These are phyloP conservation scores for Trifolium pratense DNA, from an alignment of 306 rosid species.

Conservation along the genomic window DNA sequence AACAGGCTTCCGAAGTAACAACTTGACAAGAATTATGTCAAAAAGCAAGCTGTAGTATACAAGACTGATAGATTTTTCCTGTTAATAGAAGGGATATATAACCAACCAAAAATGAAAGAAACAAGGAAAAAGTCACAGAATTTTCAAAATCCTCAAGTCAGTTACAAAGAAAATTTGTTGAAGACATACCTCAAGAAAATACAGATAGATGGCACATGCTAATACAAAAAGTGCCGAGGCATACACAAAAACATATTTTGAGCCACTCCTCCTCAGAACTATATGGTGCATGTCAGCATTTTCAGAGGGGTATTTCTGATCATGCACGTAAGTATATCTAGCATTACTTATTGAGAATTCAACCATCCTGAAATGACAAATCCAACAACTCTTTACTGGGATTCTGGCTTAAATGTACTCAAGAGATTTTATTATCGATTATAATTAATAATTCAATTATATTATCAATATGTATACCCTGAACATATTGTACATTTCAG, in stretches of 20 bases:
- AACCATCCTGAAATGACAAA: slow-evolving; percentile 54
- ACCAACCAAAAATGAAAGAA: slow-evolving; percentile 9
- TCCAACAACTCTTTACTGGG: slow-evolving; percentile 35
- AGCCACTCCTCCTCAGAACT: slow-evolving; percentile 51
- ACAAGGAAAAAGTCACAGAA: background rate
- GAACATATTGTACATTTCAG: too few relatives aligned
- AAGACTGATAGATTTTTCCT: slow-evolving; percentile 59
- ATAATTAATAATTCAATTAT: too few relatives aligned
- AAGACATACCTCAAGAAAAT: slow-evolving; percentile 53
- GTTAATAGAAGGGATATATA: slow-evolving; percentile 34
- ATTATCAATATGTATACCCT: too few relatives aligned
- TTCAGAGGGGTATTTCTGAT: slow-evolving; percentile 58
- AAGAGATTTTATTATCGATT: background rate
- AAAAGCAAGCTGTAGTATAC: slow-evolving; percentile 67
- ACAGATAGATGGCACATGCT: slow-evolving; percentile 55
- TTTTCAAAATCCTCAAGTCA: slow-evolving; percentile 11
- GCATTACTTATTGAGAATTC: slow-evolving; percentile 54
- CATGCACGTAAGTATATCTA: slow-evolving; percentile 64
- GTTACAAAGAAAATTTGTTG: background rate
- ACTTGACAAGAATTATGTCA: slow-evolving; percentile 60
- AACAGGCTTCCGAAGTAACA: slow-evolving; percentile 62
- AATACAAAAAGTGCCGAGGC: slow-evolving; percentile 52
- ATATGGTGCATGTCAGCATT: slow-evolving; percentile 70
- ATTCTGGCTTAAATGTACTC: slow-evolving; percentile 6
- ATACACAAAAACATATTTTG: slow-evolving; percentile 52